A percentile compares a stretch with the other conserved stretches of the same genome.
phyloP scores from a whole-genome alignment of 116 monocot genomes.

The Dioscorea cayenensis region DNA sequence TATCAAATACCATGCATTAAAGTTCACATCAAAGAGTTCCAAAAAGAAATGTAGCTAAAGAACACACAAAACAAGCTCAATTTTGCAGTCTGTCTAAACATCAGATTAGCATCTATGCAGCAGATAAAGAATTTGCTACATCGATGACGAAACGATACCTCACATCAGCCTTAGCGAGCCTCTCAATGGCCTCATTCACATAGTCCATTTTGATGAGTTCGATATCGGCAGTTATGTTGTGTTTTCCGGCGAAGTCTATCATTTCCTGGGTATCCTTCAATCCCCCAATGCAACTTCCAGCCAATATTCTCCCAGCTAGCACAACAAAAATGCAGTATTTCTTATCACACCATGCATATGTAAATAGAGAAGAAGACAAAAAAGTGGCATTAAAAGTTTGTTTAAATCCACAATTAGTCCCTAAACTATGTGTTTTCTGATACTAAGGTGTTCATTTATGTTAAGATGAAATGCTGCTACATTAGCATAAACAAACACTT shows the following conservation, averaged over 20 bases:
- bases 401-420: too few species aligned
- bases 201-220: constrained; percentile 39
- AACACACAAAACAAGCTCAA: not conserved
- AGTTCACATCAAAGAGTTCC: too few species aligned
- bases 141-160: constrained; percentile 56
- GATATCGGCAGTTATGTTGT: constrained; percentile 44
- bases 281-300: constrained; percentile 50
- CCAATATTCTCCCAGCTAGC: constrained; percentile 36
- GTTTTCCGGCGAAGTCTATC: constrained; percentile 46
- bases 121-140: constrained; percentile 28
- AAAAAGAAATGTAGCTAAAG: too few species aligned
- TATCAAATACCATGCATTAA: too few species aligned
- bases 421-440: too few species aligned
- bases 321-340: not conserved
- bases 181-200: constrained; percentile 48
- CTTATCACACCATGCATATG: not conserved
- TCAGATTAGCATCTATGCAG: constrained; percentile 4
- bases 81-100: not conserved
- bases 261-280: constrained; percentile 50
- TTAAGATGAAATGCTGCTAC: too few species aligned
- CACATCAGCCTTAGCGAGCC: constrained; percentile 40
- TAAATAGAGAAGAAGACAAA: not conserved
- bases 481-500: too few species aligned
- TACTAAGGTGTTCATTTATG: too few species aligned
- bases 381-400: too few species aligned